Conservation (phyloP, 176 grass and related monocot genomes). For the Raddia guianensis region DNA sequence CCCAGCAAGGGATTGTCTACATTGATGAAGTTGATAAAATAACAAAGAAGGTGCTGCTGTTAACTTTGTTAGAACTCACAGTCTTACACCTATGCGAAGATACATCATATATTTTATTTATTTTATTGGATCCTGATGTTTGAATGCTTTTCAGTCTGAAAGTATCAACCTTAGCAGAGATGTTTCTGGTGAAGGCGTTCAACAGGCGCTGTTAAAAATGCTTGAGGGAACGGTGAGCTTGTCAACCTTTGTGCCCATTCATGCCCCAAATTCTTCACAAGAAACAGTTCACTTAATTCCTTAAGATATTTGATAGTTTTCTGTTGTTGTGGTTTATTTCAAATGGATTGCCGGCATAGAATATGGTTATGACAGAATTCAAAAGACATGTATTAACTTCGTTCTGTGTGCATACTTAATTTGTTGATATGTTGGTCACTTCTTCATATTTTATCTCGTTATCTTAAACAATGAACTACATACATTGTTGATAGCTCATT, state of each 20-base stretch:
- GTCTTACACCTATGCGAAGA: neutral
- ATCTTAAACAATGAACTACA: constrained; percentile 1
- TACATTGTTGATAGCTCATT: neutral
- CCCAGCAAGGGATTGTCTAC: constrained; percentile 78
- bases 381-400: neutral
- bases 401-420: neutral
- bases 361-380: neutral
- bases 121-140: constrained; percentile 1
- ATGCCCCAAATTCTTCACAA: constrained; percentile 6
- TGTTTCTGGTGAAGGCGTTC: constrained; percentile 85
- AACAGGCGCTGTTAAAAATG: constrained; percentile 83
- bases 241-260: constrained; percentile 9
- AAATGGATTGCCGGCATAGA: constrained; percentile 1
- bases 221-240: constrained; percentile 76
- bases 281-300: neutral
- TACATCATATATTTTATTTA: constrained; percentile 12
- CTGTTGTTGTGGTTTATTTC: constrained; percentile 12
- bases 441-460: constrained; percentile 9
- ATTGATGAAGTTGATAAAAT: constrained; percentile 92
- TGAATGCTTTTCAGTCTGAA: constrained; percentile 55
- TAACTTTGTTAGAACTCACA: neutral
- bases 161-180: constrained; percentile 83
- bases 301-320: neutral
- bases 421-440: neutral
- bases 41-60: constrained; percentile 64